Conservation (phyloP, 805 yeast species). For the Candida arabinofermentans region DNA sequence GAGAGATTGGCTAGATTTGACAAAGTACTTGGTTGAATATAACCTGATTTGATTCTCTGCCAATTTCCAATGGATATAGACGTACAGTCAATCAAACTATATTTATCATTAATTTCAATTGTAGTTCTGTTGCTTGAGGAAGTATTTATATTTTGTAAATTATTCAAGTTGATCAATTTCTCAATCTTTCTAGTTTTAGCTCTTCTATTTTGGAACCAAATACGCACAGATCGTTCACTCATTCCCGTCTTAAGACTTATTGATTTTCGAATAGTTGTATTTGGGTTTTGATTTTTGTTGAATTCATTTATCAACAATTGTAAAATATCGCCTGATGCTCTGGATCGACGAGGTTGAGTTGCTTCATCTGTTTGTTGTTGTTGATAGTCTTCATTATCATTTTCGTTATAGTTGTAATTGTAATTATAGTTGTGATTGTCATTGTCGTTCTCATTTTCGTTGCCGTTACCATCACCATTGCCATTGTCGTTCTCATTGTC, state of each 20-base stretch:
- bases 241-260: constrained; percentile 71
- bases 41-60: constrained; percentile 74
- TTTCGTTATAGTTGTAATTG: background rate
- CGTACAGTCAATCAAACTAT: constrained; percentile 60
- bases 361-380: constrained; percentile 1
- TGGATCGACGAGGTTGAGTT: constrained; percentile 28
- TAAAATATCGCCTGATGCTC: constrained; percentile 63
- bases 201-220: constrained; percentile 90
- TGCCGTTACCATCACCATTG: background rate
- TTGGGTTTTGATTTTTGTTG: constrained; percentile 69
- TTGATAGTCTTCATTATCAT: constrained; percentile 1
- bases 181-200: constrained; percentile 72
- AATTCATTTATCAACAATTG: constrained; percentile 66
- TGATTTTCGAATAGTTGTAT: constrained; percentile 62
- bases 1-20: constrained; percentile 55
- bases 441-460: background rate
- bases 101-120: constrained; percentile 57
- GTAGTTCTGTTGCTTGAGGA: constrained; percentile 33
- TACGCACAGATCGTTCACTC: constrained; percentile 85
- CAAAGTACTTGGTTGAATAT: constrained; percentile 37
- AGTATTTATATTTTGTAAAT: constrained; percentile 16
- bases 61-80: constrained; percentile 74
- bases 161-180: constrained; percentile 32
- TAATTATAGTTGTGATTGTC: constrained; percentile 1
- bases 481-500: background rate